Conservation (phyloP, 2,329 filamentous ascomycete genomes). For the Penicillium frequentans region DNA sequence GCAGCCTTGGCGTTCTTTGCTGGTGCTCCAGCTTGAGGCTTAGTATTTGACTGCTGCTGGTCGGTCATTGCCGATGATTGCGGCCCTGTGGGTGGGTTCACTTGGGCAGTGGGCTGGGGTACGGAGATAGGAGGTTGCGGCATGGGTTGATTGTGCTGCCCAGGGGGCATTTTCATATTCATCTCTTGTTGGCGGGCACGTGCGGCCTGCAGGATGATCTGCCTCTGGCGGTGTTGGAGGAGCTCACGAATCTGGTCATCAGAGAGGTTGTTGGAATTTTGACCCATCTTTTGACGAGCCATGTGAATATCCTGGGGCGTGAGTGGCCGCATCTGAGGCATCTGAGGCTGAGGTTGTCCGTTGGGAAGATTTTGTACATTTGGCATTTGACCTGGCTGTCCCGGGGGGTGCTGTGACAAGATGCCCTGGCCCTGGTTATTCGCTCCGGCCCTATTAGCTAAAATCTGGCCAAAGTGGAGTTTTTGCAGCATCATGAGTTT, state of each 20-base stretch:
- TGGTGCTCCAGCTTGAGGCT: constrained; percentile 27
- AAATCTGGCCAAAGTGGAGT: constrained; percentile 46
- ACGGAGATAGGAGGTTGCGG: constrained; percentile 22
- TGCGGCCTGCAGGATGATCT: constrained; percentile 30
- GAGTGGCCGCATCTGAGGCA: constrained; percentile 26
- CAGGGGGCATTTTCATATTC: constrained; percentile 20
- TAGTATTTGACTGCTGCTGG: constrained; percentile 30
- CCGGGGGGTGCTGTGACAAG: constrained; percentile 23
- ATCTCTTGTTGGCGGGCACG: constrained; percentile 28
- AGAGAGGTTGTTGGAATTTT: constrained; percentile 32
- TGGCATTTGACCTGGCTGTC: constrained; percentile 29
- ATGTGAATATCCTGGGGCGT: constrained; percentile 37
- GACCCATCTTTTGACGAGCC: constrained; percentile 37
- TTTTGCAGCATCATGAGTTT: constrained; percentile 44
- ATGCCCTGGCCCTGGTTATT: constrained; percentile 21
- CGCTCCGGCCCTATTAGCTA: constrained; percentile 28
- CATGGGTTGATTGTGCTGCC: constrained; percentile 28
- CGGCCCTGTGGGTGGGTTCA: constrained; percentile 22
- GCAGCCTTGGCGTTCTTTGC: constrained; percentile 29
- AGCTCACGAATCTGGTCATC: constrained; percentile 47
- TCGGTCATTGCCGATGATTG: constrained; percentile 26
- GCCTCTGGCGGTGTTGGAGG: constrained; percentile 38
- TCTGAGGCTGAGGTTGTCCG: constrained; percentile 27
- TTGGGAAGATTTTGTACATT: constrained; percentile 29
- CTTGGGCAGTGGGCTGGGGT: constrained; percentile 24